Evolutionary conservation across 2,329 filamentous ascomycete species (phyloP).

Genomic region (Onygena corvina): DNA sequence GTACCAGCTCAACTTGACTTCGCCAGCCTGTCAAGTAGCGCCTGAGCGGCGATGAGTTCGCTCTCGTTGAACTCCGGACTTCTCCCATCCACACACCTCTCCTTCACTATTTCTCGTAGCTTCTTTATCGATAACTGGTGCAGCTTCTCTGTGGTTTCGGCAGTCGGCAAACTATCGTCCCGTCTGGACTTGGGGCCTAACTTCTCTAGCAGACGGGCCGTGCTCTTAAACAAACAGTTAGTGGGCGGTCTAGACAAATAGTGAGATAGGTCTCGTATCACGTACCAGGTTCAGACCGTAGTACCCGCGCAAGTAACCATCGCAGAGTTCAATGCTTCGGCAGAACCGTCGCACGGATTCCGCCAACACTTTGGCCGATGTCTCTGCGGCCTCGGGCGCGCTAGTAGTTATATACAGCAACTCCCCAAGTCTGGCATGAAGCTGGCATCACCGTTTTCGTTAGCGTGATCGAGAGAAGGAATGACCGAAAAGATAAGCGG

Average conservation of each 20-base stretch:
- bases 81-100: slow-evolving; percentile 22
- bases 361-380: slow-evolving; percentile 42
- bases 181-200: slow-evolving; percentile 7
- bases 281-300: slow-evolving; percentile 76
- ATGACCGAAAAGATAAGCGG: not conserved
- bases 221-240: slow-evolving; percentile 13
- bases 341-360: slow-evolving; percentile 77
- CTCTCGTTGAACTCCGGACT: slow-evolving; percentile 26
- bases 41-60: slow-evolving; percentile 33
- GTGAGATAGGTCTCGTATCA: slow-evolving; percentile 10
- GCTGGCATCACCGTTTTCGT: slow-evolving; percentile 37
- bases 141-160: slow-evolving; percentile 24
- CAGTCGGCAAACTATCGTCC: slow-evolving; percentile 15
- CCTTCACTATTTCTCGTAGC: slow-evolving; percentile 28
- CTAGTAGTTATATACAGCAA: slow-evolving; percentile 56
- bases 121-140: slow-evolving; percentile 28
- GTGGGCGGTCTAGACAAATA: slow-evolving; percentile 1
- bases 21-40: slow-evolving; percentile 25
- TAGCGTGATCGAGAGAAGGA: not conserved
- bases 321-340: slow-evolving; percentile 83
- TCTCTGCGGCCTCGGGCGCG: slow-evolving; percentile 27
- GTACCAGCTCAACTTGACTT: not conserved
- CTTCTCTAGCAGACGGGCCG: slow-evolving; percentile 11
- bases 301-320: slow-evolving; percentile 81
- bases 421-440: slow-evolving; percentile 80